phyloP scores from a whole-genome alignment of 2,329 filamentous ascomycete genomes.

The Chaetomiaceae sp. region DNA sequence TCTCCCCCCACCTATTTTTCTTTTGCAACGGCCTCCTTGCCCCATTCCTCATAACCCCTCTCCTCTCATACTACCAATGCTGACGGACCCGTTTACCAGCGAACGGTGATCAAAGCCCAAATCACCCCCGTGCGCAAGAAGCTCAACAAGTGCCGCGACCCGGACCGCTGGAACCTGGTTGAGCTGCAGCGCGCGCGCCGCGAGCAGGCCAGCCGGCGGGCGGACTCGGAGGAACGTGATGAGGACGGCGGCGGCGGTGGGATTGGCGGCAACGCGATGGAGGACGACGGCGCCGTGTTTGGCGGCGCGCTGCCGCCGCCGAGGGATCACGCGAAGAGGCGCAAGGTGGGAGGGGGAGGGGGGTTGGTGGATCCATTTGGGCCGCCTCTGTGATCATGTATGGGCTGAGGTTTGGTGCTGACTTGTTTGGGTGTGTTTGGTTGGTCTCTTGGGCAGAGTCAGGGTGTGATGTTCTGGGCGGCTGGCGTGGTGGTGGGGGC shows the following conservation, averaged over 20 bases:
- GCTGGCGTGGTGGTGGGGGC: too few species aligned
- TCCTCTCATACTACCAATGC: not conserved
- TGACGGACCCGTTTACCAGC: constrained; percentile 23
- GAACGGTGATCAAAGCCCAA: constrained; percentile 36
- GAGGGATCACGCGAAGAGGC: constrained; percentile 40
- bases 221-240: constrained; percentile 30
- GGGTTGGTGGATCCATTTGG: constrained; percentile 43
- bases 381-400: constrained; percentile 5
- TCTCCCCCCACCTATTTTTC: not conserved
- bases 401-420: too few species aligned
- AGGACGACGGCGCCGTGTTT: constrained; percentile 42
- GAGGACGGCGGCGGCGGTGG: constrained; percentile 3
- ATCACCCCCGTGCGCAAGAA: constrained; percentile 51
- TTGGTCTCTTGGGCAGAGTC: too few species aligned
- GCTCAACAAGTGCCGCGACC: constrained; percentile 66
- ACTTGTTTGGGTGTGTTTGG: too few species aligned
- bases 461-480: too few species aligned
- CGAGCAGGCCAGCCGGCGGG: constrained; percentile 41
- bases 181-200: constrained; percentile 60
- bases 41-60: constrained; percentile 5
- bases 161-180: constrained; percentile 66
- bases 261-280: constrained; percentile 25
- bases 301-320: constrained; percentile 29
- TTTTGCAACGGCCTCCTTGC: constrained; percentile 8
- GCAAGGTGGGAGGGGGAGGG: constrained; percentile 32